Conservation (phyloP, 1,284 basidiomycete species). For the Austroboletus niveus region DNA sequence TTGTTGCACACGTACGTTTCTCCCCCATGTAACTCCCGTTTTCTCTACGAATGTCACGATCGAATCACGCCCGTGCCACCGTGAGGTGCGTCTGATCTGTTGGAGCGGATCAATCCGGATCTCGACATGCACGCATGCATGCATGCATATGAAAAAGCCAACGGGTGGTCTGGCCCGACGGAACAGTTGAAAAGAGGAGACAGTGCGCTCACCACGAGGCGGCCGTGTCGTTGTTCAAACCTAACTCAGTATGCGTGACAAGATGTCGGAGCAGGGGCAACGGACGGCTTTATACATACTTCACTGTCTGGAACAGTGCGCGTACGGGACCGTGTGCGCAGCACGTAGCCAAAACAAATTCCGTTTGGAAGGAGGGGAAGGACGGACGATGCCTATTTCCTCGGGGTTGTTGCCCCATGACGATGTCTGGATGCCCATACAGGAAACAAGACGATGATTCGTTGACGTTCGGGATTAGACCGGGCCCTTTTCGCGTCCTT, state of each 20-base stretch:
- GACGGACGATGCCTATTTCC: no score
- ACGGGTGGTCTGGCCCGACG: background rate
- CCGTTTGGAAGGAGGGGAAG: no score
- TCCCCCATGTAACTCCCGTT: slow-evolving; percentile 13
- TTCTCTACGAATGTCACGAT: slow-evolving; percentile 16
- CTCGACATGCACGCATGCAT: background rate
- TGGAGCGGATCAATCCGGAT: slow-evolving; percentile 12
- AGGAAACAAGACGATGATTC: no score
- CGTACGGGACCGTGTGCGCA: no score
- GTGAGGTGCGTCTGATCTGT: slow-evolving; percentile 12
- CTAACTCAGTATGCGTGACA: slow-evolving; percentile 17
- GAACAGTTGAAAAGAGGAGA: slow-evolving; percentile 9
- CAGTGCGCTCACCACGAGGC: slow-evolving; percentile 31
- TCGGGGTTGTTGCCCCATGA: no score
- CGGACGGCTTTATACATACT: background rate
- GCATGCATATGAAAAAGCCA: background rate
- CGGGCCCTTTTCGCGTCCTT: no score
- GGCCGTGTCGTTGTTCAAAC: slow-evolving; percentile 10
- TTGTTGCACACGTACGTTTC: slow-evolving; percentile 11
- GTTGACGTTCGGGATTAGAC: no score
- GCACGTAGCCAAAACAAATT: no score
- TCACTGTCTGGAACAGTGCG: no score
- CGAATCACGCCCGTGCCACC: slow-evolving; percentile 3
- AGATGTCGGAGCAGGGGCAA: background rate
- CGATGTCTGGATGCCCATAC: no score